phyloP scores from a whole-genome alignment of 345 rosid genomes.

The Pistacia integerrima region DNA sequence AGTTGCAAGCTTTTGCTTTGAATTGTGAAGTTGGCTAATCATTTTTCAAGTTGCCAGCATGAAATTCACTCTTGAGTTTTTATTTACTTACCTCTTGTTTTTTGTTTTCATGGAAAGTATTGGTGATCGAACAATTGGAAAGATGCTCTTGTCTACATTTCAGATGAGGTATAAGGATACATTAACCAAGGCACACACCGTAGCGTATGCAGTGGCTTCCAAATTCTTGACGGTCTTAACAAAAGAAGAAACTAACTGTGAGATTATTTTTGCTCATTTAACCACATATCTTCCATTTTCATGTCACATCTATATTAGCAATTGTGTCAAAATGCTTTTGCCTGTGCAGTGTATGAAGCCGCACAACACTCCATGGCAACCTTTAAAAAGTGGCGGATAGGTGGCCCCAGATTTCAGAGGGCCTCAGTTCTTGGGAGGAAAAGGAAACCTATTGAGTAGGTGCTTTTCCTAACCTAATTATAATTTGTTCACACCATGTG shows the following conservation, averaged over 20 bases:
- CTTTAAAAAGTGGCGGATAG: conserved; percentile 29
- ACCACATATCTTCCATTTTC: conserved; percentile 2
- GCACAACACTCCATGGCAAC: conserved; percentile 75
- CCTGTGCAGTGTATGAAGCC: conserved; percentile 66
- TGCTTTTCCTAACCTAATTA: no score
- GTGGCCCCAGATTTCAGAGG: no score
- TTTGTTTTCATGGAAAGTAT: conserved; percentile 34
- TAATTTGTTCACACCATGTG: no score
- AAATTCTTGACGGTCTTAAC: conserved; percentile 58
- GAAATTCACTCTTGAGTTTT: no score
- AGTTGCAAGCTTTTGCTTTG: not conserved
- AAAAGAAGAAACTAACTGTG: conserved; percentile 34
- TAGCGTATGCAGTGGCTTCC: conserved; percentile 57
- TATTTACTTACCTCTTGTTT: no score
- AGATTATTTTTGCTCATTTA: conserved; percentile 1
- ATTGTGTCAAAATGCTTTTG: not conserved
- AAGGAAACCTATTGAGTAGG: no score
- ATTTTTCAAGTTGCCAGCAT: not conserved
- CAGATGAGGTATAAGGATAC: conserved; percentile 74
- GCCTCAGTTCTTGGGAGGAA: no score
- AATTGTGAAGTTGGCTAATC: not conserved
- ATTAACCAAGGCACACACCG: conserved; percentile 75
- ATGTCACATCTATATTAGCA: not conserved
- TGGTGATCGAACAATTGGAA: conserved; percentile 67
- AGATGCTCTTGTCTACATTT: conserved; percentile 71